phyloP scores from a whole-genome alignment of 176 grass and related monocot genomes.

The Alopecurus myosuroides region DNA sequence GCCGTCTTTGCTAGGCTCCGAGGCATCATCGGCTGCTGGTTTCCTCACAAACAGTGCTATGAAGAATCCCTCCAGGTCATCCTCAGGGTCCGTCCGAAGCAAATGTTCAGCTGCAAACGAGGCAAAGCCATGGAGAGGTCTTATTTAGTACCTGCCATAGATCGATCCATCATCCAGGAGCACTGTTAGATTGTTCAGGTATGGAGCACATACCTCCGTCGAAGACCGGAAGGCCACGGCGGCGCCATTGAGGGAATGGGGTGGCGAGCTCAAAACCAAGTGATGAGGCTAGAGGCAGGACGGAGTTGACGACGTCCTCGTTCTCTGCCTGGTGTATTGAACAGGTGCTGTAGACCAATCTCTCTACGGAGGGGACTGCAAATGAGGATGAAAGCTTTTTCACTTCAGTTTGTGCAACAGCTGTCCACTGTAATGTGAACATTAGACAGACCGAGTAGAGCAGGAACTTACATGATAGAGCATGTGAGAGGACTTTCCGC shows the following conservation, averaged over 20 bases:
- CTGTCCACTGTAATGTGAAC: background rate
- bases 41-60: constrained; percentile 75
- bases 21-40: background rate
- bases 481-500: constrained; percentile 76
- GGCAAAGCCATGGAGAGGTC: background rate
- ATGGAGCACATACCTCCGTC: constrained; percentile 49
- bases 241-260: constrained; percentile 70
- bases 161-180: background rate
- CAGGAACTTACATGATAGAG: constrained; percentile 67
- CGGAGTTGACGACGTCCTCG: constrained; percentile 69
- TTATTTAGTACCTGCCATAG: background rate
- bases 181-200: background rate
- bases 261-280: constrained; percentile 68
- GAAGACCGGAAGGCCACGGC: constrained; percentile 71
- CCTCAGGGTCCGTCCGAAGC: constrained; percentile 71
- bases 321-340: constrained; percentile 86
- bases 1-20: background rate
- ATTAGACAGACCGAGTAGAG: background rate
- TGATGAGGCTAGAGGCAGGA: constrained; percentile 66
- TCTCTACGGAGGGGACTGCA: constrained; percentile 72
- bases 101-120: constrained; percentile 55
- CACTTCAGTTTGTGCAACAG: background rate
- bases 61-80: constrained; percentile 87
- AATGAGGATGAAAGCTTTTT: constrained; percentile 28
- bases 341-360: constrained; percentile 87